Base-by-base conservation (phyloP, 768 basidiomycete species). In the Sporobolomyces pararoseus region DNA sequence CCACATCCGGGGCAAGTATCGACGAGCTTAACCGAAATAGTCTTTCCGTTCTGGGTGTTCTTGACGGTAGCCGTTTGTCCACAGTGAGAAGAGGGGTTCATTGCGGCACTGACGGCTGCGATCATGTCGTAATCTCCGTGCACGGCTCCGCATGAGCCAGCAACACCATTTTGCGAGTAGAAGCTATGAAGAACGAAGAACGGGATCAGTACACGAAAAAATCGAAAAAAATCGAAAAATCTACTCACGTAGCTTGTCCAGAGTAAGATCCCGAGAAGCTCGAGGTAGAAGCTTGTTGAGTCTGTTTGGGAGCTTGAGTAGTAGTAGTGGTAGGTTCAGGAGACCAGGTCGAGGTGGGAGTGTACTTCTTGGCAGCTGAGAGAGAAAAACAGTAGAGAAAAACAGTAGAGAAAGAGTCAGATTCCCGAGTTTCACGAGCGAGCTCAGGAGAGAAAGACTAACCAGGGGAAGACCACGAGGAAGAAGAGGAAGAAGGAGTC, bases 41-140 rank as follows among this genome's bases (percentile, higher is more conserved):
- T 59, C n/a, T 55, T 55, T 51, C 76, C 76, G 61, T 53, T 74
- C 27, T 51, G 59, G 17, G 57, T 51, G 66, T 72, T 74, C 35
- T 19, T 60, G 65, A 76, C 65, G 31, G 46, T 34, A 27, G 75
- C 66, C 14, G 31, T 32, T 47, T 60, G 32, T 57, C 76, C 76
- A 62, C 76, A 76, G 63, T 68, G 42, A 7, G 17, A 10, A 7
- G 17, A 10, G 7, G 32, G 47, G 68, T 37, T 59, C 61, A 72
- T 65, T 50, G 59, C 32, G 17, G 46, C 46, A 35, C 37, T 50
- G 23, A 67, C 21, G 2, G 72, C 72, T 23, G 66, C 47, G 55
- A 71, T 10, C n/a, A 16, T 25, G 25, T 44, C 34, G 34, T 37
- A 63, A 42, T 55, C 66, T 1, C 6, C 6, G 60, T 49, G 32